Conservation (phyloP, 139 green algal species). For the Volvox reticuliferus region DNA sequence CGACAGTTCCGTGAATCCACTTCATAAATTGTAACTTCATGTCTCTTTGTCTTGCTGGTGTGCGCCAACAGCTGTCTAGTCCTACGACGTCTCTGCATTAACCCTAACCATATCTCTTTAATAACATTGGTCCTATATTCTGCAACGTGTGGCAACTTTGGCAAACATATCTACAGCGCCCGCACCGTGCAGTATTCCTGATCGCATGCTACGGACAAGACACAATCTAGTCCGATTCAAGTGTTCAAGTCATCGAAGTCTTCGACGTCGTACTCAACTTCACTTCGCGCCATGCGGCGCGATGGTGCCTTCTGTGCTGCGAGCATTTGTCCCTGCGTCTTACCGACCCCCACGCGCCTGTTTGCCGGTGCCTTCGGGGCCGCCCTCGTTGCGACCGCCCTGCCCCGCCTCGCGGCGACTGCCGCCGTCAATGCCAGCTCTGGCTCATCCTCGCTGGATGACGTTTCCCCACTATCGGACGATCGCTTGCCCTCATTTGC, state of each 20-base stretch:
- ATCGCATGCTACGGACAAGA: no score
- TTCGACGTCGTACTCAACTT: slow-evolving; percentile 35
- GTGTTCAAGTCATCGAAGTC: slow-evolving; percentile 47
- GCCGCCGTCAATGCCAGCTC: background rate
- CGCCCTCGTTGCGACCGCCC: background rate
- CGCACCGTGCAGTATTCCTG: no score
- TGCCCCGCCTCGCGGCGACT: background rate
- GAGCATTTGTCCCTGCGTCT: background rate
- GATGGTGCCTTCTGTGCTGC: background rate
- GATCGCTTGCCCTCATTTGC: background rate
- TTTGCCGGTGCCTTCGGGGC: background rate
- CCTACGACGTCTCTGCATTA: no score
- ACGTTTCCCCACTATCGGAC: background rate
- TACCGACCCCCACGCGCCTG: background rate
- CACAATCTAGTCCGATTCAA: background rate
- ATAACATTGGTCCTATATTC: no score
- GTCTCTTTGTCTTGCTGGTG: no score
- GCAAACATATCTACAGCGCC: no score
- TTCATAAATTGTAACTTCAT: no score
- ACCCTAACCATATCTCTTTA: no score
- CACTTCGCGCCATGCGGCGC: background rate
- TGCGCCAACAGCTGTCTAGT: no score
- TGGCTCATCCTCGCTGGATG: background rate
- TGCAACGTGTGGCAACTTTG: no score
- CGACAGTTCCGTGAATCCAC: no score